Conservation (phyloP, 352 stramenopile genomes). For the Globisporangium irregulare region DNA sequence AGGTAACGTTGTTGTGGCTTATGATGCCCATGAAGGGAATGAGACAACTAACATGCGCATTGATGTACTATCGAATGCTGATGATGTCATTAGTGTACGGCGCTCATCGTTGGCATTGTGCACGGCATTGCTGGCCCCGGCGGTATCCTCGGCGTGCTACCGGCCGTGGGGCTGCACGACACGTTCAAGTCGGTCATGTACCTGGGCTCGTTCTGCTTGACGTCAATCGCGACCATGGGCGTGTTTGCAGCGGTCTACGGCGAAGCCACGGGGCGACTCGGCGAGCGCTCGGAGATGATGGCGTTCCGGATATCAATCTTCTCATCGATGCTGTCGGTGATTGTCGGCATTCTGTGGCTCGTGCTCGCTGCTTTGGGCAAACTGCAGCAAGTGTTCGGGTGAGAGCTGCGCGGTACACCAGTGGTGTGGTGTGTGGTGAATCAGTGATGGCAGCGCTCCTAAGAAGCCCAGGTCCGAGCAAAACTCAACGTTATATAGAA, state of each 20-base stretch:
- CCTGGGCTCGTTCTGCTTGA: conserved; percentile 87
- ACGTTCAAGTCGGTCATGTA: conserved; percentile 81
- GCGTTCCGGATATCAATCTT: conserved; percentile 81
- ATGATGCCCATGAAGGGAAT: conserved; percentile 5
- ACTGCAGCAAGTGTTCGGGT: conserved; percentile 77
- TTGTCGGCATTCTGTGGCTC: conserved; percentile 82
- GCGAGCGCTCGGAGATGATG: conserved; percentile 68
- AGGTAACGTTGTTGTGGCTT: conserved; percentile 30
- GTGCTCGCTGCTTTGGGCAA: conserved; percentile 71
- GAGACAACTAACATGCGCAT: background rate
- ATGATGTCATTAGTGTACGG: conserved; percentile 46
- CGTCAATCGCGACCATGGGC: conserved; percentile 89
- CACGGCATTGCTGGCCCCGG: conserved; percentile 85
- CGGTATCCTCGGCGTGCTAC: conserved; percentile 87
- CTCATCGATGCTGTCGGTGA: conserved; percentile 80
- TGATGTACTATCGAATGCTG: background rate
- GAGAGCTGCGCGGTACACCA: conserved; percentile 7
- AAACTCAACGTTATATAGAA: conserved; percentile 3
- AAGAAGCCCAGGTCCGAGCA: background rate
- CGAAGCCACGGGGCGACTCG: conserved; percentile 60
- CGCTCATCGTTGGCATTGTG: conserved; percentile 85
- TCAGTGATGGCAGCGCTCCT: background rate
- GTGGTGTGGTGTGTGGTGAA: background rate
- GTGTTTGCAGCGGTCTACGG: conserved; percentile 86
- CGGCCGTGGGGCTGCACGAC: conserved; percentile 82